Evolutionary conservation across 306 rosid species (phyloP), one percentile per base, ranked within the genome.

Genomic region (Cicer judaicum): DNA sequence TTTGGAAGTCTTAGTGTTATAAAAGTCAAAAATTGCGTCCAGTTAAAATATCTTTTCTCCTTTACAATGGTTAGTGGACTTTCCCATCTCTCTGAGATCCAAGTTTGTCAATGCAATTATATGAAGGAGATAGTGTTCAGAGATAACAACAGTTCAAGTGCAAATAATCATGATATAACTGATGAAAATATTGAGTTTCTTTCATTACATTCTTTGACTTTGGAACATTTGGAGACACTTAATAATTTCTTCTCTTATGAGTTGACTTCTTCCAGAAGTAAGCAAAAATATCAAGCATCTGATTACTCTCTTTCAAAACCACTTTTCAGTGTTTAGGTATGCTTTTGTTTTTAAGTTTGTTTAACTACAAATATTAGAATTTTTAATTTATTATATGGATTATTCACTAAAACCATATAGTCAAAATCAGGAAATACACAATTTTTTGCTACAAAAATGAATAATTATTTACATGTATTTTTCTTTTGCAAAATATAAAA

Each of bases 21-120:
- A 10, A 44, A 43, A 66, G 71, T 66, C 1, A 43, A 66, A 66
- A 44, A 19, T 3, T 66, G 71, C 9, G 0, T 10, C 41, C 55
- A 66, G 1, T 66, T 66, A 21, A 66, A 66, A 44, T 44, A 66
- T 66, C 10, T 66, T 66, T 29, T 66, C 40, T 66, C 71, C 9
- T 19, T 6, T 19, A 6, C 41, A 44, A 66, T 66, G 54, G 11
- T 19, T 19, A 66, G 21, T 6, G 41, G 3, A 6, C 71, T 66
- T 66, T 19, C 55, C 1, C 11, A 11, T 1, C 40, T 66, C 44
- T 66, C 54, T 2, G 8, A 66, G 4, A 66, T 66, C 2, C 41
- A 66, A 11, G 71, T 66, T 19, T 66, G 40, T 44, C 40, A 19
- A 1, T 66, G 71, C 18, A 11, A 44, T 66, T 43, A 12, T 19